Conservation (phyloP, 78 protist genomes). For the Dictyostelium capitatum region DNA sequence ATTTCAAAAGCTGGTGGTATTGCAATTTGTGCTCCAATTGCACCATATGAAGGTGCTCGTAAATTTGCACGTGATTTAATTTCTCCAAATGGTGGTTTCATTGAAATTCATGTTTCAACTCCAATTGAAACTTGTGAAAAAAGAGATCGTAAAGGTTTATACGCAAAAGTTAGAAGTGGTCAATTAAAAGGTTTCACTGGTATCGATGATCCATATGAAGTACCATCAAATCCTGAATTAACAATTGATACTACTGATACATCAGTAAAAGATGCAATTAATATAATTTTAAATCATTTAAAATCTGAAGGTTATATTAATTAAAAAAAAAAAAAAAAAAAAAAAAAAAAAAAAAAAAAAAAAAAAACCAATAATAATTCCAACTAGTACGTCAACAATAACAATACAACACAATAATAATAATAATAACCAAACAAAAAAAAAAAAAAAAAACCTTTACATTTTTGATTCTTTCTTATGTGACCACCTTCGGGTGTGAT, state of each 20-base stretch:
- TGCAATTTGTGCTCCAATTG: conserved; percentile 85
- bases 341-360: too few species aligned
- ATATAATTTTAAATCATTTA: conserved; percentile 43
- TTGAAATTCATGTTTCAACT: conserved; percentile 75
- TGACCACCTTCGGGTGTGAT: too few species aligned
- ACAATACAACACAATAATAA: too few species aligned
- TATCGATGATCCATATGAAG: conserved; percentile 86
- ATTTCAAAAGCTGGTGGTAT: conserved; percentile 76
- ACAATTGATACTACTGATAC: conserved; percentile 65
- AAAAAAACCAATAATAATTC: too few species aligned
- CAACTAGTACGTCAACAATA: too few species aligned
- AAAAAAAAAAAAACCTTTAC: too few species aligned
- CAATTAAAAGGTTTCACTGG: conserved; percentile 85
- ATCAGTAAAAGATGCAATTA: conserved; percentile 55
- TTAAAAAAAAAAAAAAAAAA: too few species aligned
- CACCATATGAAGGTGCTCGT: conserved; percentile 72
- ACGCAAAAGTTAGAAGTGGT: conserved; percentile 82
- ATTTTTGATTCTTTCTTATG: too few species aligned
- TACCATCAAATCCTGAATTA: conserved; percentile 72
- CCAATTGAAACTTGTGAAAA: conserved; percentile 81
- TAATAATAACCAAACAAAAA: too few species aligned
- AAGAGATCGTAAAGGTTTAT: conserved; percentile 85
- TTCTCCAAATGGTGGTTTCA: conserved; percentile 43
- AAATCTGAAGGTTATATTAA: conserved; percentile 68
- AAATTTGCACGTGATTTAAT: conserved; percentile 28